Evolutionary conservation across 441 rosid genomes (phyloP), one percentile per base, ranked within the genome.

Genomic region (Daphne laureola): DNA sequence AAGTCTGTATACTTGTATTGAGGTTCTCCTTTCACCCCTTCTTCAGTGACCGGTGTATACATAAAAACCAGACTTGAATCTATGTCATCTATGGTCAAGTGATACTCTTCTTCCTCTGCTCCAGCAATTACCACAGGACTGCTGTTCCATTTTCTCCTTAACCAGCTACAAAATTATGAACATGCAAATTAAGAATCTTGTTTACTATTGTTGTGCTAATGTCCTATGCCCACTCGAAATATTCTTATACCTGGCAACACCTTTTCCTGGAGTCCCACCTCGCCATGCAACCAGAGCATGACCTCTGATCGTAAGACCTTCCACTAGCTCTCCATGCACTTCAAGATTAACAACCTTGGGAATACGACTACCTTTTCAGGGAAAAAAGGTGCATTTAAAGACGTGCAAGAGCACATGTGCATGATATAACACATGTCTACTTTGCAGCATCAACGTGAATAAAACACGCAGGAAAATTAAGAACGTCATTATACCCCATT

Each of bases 21-120:
- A 53, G 99, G 96, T 69, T 94, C 99, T 72, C 99, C 99, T 77
- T 84, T 94, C 63, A 85, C 86, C 62, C 97, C 95, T 80, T 67
- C 96, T 74, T 87, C 91, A 4, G 97, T 86, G 58, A 93, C 95
- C 35, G 99, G 99, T 27, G 99, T 90, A 65, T 83, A 90, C 97
- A 93, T 93, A 69, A 83, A 93, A 43, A 93, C 99, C 87, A 93
- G 77, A 81, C 99, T 90, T 54, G 97, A 87, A 63, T 74, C 96
- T 18, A 87, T 75, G 69, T 93, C 99, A 74, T 87, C 95, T 46
- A 90, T 45, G 23, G 84, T 78, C 67, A 93, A 71, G 58, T 21
- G 74, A 67, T 93, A 93, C 69, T 83, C 97, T 64, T 83, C 93
- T 54, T 83, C 95, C 74, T 93, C 99, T 59, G 95, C 95, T 65